Evolutionary conservation across 352 stramenopile genomes (phyloP).

Genomic region (Stramenopiles sp.): DNA sequence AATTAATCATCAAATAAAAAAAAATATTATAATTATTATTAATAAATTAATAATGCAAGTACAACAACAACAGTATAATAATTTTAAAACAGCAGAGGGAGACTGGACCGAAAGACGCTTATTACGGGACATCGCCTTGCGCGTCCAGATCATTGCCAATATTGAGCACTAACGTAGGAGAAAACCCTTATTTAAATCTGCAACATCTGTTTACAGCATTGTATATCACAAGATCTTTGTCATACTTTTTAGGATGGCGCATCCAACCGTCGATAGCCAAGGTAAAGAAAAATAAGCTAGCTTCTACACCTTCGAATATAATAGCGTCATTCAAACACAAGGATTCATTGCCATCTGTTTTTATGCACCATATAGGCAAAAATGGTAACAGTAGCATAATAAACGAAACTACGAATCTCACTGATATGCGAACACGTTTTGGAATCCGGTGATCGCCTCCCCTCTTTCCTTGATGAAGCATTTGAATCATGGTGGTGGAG

Average conservation of each 20-base stretch:
- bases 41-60: too few relatives aligned
- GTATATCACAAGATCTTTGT: background rate
- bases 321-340: background rate
- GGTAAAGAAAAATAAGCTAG: background rate
- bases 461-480: background rate
- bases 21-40: too few relatives aligned
- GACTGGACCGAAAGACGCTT: too few relatives aligned
- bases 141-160: too few relatives aligned
- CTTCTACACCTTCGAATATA: background rate
- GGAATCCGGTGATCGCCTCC: background rate
- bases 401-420: background rate
- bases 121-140: too few relatives aligned
- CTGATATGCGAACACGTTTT: background rate
- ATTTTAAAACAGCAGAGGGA: too few relatives aligned
- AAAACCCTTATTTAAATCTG: too few relatives aligned
- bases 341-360: background rate
- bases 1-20: too few relatives aligned
- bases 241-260: background rate
- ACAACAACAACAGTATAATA: too few relatives aligned
- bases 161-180: too few relatives aligned
- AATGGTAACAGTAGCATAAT: background rate
- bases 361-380: background rate
- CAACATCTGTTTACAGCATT: background rate
- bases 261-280: background rate
- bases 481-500: background rate